Base-by-base conservation (phyloP, 148 eudicot species). In the Rhododendron ovatum region DNA sequence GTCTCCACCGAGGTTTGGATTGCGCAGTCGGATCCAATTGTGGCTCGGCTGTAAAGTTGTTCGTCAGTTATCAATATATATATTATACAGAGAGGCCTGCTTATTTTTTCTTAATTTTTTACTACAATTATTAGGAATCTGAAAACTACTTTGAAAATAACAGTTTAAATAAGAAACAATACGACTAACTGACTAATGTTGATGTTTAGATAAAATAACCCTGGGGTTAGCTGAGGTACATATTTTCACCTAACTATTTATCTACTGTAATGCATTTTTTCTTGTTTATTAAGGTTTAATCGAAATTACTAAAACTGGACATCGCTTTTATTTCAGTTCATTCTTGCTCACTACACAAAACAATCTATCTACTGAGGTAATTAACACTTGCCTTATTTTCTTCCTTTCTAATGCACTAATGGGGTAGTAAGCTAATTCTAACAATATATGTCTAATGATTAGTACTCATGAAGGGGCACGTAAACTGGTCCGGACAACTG, bases 81-180 rank as follows among this genome's bases (percentile, higher is more conserved):
- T 30, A 30, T 30, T 30, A 30, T 15, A 71, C 1, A 35, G 20
- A 33, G 47, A 81, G 28, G 69, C 37, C 37, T 55, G 45, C 37
- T 55, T 33, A 50, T n/a, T 35, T 85, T 35, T 7, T 39, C 41
- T 30, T 17, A 28, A 45, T 17, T 80, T 37, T 51, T 51, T 33
- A 24, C 7, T 80, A 17, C 15, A 51, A 28, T 26, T 80, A 30
- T 80, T 51, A 35, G 65, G n/a, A 51, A 80, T 15, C 26, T 26
- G 7, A 80, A 80, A 80, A 80, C 83, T 80, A 80, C 63, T 51
- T 80, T 51, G 83, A 80, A 37, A 50, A 51, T 45, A 57, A 80
- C 63, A 50, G 63, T 80, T 80, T 20, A 51, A 51, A 28, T 43
- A 80, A 30, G 35, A 79, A 79, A 43, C 12, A 39, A 77, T 41